Evolutionary conservation across 352 stramenopile genomes (phyloP), one percentile per base, ranked within the genome.

Genomic region (Pythium plurisporium): DNA sequence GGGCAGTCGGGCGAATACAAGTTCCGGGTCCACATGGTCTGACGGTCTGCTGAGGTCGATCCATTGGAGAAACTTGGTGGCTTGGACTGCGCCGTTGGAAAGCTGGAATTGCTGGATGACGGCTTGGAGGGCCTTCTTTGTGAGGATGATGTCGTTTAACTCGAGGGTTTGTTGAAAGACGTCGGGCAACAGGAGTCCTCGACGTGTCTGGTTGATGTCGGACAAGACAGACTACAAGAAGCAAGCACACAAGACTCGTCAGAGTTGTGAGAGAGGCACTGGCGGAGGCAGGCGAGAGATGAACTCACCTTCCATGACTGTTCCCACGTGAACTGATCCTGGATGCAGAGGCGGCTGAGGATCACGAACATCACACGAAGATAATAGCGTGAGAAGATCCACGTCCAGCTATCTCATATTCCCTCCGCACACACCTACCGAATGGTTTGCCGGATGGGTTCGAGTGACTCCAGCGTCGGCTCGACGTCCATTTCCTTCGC

Each of bases 11-110:
- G 74, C 64, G 34, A 89, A 82, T 7, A 59, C 43, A 22, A 86
- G 62, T 4, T 93, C 82, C 0, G 82, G 82, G 41, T 93, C 69
- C 17, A 83, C 51, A 46, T 91, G 66, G 29, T 93, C 82, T 2
- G 19, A 40, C 2, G 82, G 82, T 1, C 54, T 65, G 34, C 56
- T 75, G 5, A 91, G 41, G 14, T 78, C 63, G 48, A 89, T 57
- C 74, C 78, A 91, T 1, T 71, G 65, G 27, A 89, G 58, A 29
- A 89, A 91, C 19, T 69, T 68, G 10, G 60, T 25, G 5, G 53
- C 55, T 11, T 67, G 37, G 11, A 89, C 46, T 0, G 55, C 62
- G 5, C 73, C 76, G 43, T 69, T 83, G 9, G 72, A 55, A 22
- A 70, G 52, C 37, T 76, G 67, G 42, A 89, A 89, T n/a, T 67